Evolutionary conservation across 1,284 basidiomycete genomes (phyloP).

Genomic region (Trametes pubescens): DNA sequence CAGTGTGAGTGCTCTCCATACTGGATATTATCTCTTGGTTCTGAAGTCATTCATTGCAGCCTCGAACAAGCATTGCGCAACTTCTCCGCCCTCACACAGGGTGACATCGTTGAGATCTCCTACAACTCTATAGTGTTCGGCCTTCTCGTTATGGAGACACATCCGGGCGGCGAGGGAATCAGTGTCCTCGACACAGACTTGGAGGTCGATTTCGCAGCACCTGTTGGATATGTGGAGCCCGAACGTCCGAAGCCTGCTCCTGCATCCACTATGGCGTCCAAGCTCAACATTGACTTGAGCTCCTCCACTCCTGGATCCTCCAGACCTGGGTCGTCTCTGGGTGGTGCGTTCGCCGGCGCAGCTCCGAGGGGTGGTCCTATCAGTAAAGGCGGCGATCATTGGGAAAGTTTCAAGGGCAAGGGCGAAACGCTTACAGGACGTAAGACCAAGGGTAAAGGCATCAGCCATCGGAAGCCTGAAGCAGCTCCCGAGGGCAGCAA

Average conservation of each 20-base stretch:
- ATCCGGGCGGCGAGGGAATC: slow-evolving; percentile 90
- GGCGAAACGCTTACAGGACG: slow-evolving; percentile 90
- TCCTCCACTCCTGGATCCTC: slow-evolving; percentile 84
- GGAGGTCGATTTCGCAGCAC: slow-evolving; percentile 86
- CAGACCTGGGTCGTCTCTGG: slow-evolving; percentile 78
- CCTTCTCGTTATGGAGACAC: slow-evolving; percentile 94
- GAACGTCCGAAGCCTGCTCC: slow-evolving; percentile 84
- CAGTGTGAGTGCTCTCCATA: slow-evolving; percentile 73
- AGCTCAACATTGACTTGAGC: slow-evolving; percentile 93
- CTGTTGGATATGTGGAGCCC: slow-evolving; percentile 89
- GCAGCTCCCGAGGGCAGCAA: slow-evolving; percentile 84
- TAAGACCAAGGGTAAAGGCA: slow-evolving; percentile 92
- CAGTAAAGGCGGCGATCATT: slow-evolving; percentile 79
- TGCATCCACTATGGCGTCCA: slow-evolving; percentile 94
- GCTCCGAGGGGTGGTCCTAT: slow-evolving; percentile 55
- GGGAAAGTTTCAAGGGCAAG: slow-evolving; percentile 94
- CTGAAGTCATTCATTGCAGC: slow-evolving; percentile 50
- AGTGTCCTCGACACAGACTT: slow-evolving; percentile 95
- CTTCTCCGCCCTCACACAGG: slow-evolving; percentile 90
- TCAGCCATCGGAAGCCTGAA: slow-evolving; percentile 83
- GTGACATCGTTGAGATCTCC: slow-evolving; percentile 91
- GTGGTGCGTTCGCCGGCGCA: slow-evolving; percentile 68
- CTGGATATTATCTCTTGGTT: not conserved
- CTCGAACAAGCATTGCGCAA: slow-evolving; percentile 96
- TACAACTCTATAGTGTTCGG: slow-evolving; percentile 96